phyloP scores from a whole-genome alignment of 2,329 filamentous ascomycete genomes.

The Paecilomyces fulvus region DNA sequence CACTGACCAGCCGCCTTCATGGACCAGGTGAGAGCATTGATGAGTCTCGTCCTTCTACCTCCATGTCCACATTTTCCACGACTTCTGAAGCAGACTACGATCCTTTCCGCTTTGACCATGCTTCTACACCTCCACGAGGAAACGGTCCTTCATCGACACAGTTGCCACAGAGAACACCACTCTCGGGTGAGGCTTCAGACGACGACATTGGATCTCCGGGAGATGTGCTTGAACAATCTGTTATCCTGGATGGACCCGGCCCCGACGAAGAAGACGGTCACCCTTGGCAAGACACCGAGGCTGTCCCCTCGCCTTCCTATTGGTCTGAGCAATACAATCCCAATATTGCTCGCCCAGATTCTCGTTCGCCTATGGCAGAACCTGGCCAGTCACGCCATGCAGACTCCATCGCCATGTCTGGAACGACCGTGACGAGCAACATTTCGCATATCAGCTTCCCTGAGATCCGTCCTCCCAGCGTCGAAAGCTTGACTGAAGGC shows the following conservation, averaged over 20 bases:
- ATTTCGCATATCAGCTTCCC: constrained; percentile 26
- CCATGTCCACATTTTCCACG: constrained; percentile 23
- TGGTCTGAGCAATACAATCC: constrained; percentile 4
- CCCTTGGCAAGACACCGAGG: constrained; percentile 13
- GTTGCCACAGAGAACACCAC: constrained; percentile 35
- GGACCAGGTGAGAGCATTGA: constrained; percentile 12
- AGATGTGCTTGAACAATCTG: constrained; percentile 36
- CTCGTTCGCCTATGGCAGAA: constrained; percentile 11
- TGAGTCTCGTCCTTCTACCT: constrained; percentile 31
- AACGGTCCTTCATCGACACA: constrained; percentile 33
- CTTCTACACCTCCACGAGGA: constrained; percentile 16
- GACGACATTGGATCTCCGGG: constrained; percentile 18
- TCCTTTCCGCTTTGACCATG: constrained; percentile 34
- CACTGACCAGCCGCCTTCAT: constrained; percentile 11
- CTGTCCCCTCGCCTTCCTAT: constrained; percentile 9
- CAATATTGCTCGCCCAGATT: constrained; percentile 2
- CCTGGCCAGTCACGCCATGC: constrained; percentile 3
- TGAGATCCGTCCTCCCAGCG: constrained; percentile 27
- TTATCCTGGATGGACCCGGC: constrained; percentile 44
- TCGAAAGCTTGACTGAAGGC: constrained; percentile 29
- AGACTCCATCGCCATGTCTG: neutral
- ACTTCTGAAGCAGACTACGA: constrained; percentile 34
- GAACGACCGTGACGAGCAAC: constrained; percentile 4
- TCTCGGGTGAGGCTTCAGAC: constrained; percentile 38
- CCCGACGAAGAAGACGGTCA: constrained; percentile 48